Conservation (phyloP, 2,329 filamentous ascomycete species). For the Scytalidium sp. region DNA sequence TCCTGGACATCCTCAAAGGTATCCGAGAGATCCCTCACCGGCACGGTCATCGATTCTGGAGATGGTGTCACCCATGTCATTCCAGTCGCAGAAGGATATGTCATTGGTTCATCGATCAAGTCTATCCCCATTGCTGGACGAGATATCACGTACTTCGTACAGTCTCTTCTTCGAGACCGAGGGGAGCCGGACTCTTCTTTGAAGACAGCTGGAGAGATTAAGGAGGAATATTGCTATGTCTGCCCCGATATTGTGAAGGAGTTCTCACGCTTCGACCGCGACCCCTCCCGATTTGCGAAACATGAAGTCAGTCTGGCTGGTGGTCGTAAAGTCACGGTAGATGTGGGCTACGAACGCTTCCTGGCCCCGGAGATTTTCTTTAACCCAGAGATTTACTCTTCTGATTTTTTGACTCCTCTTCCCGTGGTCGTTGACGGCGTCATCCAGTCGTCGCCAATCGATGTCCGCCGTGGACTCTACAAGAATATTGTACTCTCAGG, state of each 20-base stretch:
- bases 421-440: slow-evolving; percentile 93
- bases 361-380: slow-evolving; percentile 99
- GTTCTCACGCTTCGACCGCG: slow-evolving; percentile 89
- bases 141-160: slow-evolving; percentile 98
- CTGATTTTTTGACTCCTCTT: slow-evolving; percentile 93
- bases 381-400: slow-evolving; percentile 99
- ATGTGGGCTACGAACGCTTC: slow-evolving; percentile 97
- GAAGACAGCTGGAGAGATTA: slow-evolving; percentile 97
- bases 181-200: slow-evolving; percentile 95
- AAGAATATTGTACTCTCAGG: slow-evolving; percentile 99
- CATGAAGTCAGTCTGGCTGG: slow-evolving; percentile 85
- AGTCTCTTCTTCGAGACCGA: slow-evolving; percentile 90
- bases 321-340: slow-evolving; percentile 79
- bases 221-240: slow-evolving; percentile 98
- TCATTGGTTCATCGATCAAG: slow-evolving; percentile 98
- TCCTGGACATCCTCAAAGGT: slow-evolving; percentile 99
- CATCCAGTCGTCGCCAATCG: slow-evolving; percentile 96
- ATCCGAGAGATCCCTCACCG: slow-evolving; percentile 90
- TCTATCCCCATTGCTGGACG: slow-evolving; percentile 96
- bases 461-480: slow-evolving; percentile 94
- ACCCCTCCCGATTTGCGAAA: slow-evolving; percentile 86
- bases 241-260: slow-evolving; percentile 99
- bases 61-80: slow-evolving; percentile 99
- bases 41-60: slow-evolving; percentile 97
- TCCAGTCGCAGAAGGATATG: slow-evolving; percentile 96